phyloP scores from a whole-genome alignment of 345 rosid species.

The Jatropha curcas region DNA sequence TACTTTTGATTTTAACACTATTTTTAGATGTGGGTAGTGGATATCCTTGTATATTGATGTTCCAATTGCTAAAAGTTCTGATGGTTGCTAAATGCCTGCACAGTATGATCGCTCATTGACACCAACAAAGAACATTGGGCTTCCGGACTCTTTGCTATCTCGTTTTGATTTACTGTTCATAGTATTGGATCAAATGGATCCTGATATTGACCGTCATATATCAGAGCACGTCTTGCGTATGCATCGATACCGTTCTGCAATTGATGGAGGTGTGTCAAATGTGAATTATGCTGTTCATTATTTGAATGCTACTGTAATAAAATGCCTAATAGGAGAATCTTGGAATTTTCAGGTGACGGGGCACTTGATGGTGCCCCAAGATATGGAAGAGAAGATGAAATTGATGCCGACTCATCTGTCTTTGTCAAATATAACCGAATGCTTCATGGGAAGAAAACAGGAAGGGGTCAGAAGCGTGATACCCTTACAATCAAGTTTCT shows the following conservation, averaged over 20 bases:
- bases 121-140: slow-evolving; percentile 98
- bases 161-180: slow-evolving; percentile 95
- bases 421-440: slow-evolving; percentile 88
- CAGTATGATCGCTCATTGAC: slow-evolving; percentile 98
- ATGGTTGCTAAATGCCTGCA: slow-evolving; percentile 27
- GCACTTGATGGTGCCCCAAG: slow-evolving; percentile 62
- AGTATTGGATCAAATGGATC: slow-evolving; percentile 99
- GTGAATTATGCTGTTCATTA: slow-evolving; percentile 9
- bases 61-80: slow-evolving; percentile 2
- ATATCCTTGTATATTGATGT: slow-evolving; percentile 1
- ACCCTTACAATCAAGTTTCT: slow-evolving; percentile 83
- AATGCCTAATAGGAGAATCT: slow-evolving; percentile 21
- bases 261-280: slow-evolving; percentile 86
- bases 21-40: neutral
- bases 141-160: slow-evolving; percentile 98
- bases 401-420: slow-evolving; percentile 67
- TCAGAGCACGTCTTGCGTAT: slow-evolving; percentile 98
- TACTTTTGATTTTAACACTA: slow-evolving; percentile 7
- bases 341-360: slow-evolving; percentile 51
- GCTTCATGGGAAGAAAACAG: slow-evolving; percentile 83
- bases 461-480: slow-evolving; percentile 67
- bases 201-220: slow-evolving; percentile 81
- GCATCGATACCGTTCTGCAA: slow-evolving; percentile 77
- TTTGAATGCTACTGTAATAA: neutral
- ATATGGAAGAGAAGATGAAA: slow-evolving; percentile 77